Conservation (phyloP, 164 flowering plant genomes). For the Dillenia suffruticosa region DNA sequence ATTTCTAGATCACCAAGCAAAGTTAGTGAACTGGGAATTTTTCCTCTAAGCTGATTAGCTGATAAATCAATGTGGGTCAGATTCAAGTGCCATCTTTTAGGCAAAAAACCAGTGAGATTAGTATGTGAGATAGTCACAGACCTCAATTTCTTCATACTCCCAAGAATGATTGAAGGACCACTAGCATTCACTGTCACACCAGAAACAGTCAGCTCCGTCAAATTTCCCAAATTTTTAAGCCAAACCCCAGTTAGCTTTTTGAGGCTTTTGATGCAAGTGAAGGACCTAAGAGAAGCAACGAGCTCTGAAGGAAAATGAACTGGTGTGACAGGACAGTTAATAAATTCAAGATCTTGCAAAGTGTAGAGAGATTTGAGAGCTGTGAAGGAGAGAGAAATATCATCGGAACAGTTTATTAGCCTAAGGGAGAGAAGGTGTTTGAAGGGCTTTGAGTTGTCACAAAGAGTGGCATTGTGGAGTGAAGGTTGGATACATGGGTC, state of each 20-base stretch:
- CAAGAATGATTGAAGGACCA: slow-evolving; percentile 59
- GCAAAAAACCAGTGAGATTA: slow-evolving; percentile 64
- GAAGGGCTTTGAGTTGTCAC: slow-evolving; percentile 72
- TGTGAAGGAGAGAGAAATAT: slow-evolving; percentile 58
- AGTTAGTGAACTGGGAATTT: slow-evolving; percentile 52
- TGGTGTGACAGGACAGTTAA: slow-evolving; percentile 63
- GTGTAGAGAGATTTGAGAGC: slow-evolving; percentile 77
- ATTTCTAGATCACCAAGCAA: slow-evolving; percentile 36
- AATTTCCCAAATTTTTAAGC: slow-evolving; percentile 54
- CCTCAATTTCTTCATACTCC: slow-evolving; percentile 42
- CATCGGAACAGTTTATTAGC: slow-evolving; percentile 80
- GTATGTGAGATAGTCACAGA: slow-evolving; percentile 62
- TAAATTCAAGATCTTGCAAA: slow-evolving; percentile 50
- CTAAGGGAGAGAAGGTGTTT: slow-evolving; percentile 75
- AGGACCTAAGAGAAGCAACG: slow-evolving; percentile 51
- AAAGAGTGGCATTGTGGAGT: slow-evolving; percentile 44
- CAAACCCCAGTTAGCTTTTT: slow-evolving; percentile 65
- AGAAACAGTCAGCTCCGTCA: slow-evolving; percentile 67
- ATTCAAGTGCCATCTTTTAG: slow-evolving; percentile 51
- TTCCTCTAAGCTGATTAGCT: slow-evolving; percentile 54
- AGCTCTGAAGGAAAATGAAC: slow-evolving; percentile 63
- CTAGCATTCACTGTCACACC: slow-evolving; percentile 43
- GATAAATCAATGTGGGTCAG: slow-evolving; percentile 74
- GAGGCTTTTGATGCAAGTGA: slow-evolving; percentile 60
- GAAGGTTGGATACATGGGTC: slow-evolving; percentile 73